These are phyloP conservation scores for Hippophae rhamnoides DNA, from an alignment of 306 rosid species.

Conservation along the genomic window DNA sequence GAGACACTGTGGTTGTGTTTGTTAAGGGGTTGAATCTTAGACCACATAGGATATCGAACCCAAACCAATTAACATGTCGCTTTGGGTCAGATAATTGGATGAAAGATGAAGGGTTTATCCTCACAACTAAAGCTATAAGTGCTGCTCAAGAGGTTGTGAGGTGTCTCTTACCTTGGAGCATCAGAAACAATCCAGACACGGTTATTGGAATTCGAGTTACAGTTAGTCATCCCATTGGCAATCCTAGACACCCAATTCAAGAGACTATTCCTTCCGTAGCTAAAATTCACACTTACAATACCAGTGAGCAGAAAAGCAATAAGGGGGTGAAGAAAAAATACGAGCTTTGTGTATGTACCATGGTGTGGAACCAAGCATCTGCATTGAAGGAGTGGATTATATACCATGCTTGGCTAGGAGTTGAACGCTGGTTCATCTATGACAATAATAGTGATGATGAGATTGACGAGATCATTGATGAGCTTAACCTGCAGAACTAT, in stretches of 20 bases:
- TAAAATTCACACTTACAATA: constrained; percentile 20
- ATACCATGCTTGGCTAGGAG: constrained; percentile 94
- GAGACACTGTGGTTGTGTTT: constrained; percentile 60
- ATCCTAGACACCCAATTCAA: constrained; percentile 23
- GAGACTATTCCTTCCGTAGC: constrained; percentile 58
- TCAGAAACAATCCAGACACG: constrained; percentile 31
- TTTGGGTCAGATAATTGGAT: constrained; percentile 37
- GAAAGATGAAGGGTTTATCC: constrained; percentile 21
- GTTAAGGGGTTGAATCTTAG: constrained; percentile 78
- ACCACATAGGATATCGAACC: constrained; percentile 76
- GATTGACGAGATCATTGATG: constrained; percentile 42
- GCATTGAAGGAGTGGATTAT: constrained; percentile 74
- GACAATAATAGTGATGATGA: constrained; percentile 91
- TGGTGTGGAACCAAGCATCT: constrained; percentile 92
- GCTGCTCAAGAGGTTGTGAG: constrained; percentile 86
- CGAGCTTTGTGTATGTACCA: constrained; percentile 81
- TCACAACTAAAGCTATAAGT: constrained; percentile 45
- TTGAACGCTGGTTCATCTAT: constrained; percentile 86
- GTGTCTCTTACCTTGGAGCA: constrained; percentile 57
- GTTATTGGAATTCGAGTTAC: constrained; percentile 56
- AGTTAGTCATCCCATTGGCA: constrained; percentile 26
- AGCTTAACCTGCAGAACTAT: constrained; percentile 45
- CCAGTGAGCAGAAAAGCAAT: background rate
- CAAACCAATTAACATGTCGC: constrained; percentile 52
- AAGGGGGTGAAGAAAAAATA: constrained; percentile 27